Evolutionary conservation across 83 land plant species (phyloP), one percentile per base, ranked within the genome.

Genomic region (Picea engelmannii): DNA sequence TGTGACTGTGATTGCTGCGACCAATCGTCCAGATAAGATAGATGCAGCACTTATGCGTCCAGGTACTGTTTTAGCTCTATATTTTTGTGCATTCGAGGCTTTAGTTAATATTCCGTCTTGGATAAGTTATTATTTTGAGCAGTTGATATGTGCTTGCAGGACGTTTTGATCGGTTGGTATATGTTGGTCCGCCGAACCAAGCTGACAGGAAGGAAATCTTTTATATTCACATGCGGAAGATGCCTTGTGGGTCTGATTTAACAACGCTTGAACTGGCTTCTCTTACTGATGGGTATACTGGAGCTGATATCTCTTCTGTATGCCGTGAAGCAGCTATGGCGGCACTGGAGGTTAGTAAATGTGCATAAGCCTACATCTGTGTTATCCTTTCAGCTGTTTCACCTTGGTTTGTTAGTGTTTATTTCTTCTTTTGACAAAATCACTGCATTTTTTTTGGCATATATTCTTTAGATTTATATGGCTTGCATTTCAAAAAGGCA

Each of bases 11-110:
- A 94, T 98, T 86, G 99, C 99, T 70, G 99, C 99, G 10, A 98
- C 99, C 25, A 98, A 98, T 85, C 94, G 99, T 5, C 99, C 97
- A 62, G 99, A 98, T 84, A 96, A 93, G 82, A 92, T 98, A 31
- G 99, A 98, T 84, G 82, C 89, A 38, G 99, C 99, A 23, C 93
- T 98, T 78, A 82, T 98, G 13, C 92, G 99, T 71, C 99, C 99
- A 90, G 99, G 99, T 95, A 40, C 35, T 78, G 81, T 49, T 61
- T 81, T 4, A 27, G 10, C 16, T 69, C 74, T 69, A 6, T 31
- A 38, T 23, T 44, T 9, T 73, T 73, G 25, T 21, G 25, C n/a
- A 73, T 44, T 23, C 21, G 25, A 59, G 23, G 18, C 18, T 59
- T 78, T 78, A 27, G 79, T 25, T 23, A 58, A 13, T 61, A 35